Conservation (phyloP, 495 filamentous ascomycete genomes). For the Penicillium cosmopolitanum region DNA sequence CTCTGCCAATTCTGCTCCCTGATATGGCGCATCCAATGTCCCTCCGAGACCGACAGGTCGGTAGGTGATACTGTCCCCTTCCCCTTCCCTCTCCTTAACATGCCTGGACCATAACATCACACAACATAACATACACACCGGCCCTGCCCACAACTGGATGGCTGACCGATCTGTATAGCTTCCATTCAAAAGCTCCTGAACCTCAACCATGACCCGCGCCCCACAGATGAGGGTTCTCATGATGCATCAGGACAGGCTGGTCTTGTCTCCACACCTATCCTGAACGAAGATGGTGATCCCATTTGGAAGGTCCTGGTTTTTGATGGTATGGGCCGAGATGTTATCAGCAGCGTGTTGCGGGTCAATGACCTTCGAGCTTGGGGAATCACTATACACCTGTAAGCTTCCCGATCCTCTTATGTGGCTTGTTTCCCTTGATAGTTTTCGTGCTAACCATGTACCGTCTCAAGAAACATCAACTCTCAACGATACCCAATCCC, state of each 20-base stretch:
- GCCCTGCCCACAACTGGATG: conserved; percentile 8
- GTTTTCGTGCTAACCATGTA: background rate
- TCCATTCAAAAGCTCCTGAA: conserved; percentile 97
- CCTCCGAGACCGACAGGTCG: conserved; percentile 94
- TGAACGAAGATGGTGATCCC: conserved; percentile 85
- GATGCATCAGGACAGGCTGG: conserved; percentile 57
- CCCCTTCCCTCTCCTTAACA: conserved; percentile 25
- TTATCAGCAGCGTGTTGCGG: conserved; percentile 91
- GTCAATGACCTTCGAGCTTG: conserved; percentile 90
- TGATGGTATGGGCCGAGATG: conserved; percentile 69
- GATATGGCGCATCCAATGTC: conserved; percentile 76
- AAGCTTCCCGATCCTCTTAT: conserved; percentile 21
- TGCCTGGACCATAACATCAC: background rate
- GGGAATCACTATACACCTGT: conserved; percentile 98
- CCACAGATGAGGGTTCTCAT: conserved; percentile 58
- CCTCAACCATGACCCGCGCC: conserved; percentile 73
- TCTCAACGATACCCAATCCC: conserved; percentile 87
- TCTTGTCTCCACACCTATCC: conserved; percentile 73
- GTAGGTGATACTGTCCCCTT: conserved; percentile 57
- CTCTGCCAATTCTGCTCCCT: conserved; percentile 15
- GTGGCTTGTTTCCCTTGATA: background rate
- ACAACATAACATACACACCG: no score
- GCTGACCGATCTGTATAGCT: conserved; percentile 58
- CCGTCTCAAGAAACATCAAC: conserved; percentile 70
- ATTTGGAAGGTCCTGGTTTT: conserved; percentile 77